Percentiles rank a stretch among this genome's conserved stretches.
phyloP scores from a whole-genome alignment of 176 grass and related monocot species.

The Hyparrhenia diplandra region DNA sequence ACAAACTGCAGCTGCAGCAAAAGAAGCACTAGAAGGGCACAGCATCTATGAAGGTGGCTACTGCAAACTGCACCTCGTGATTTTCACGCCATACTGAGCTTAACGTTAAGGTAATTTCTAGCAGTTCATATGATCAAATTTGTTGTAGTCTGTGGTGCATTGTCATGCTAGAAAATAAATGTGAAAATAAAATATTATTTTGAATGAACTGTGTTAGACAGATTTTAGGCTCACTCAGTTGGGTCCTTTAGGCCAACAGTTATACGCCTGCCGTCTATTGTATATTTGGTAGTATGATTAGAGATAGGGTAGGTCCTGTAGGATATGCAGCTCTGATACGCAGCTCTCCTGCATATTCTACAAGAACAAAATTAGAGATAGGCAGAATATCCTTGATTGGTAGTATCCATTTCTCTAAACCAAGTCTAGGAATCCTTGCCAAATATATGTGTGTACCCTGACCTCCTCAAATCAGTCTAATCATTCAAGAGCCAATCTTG shows the following conservation, averaged over 20 bases:
- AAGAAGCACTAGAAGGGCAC: slow-evolving; percentile 72
- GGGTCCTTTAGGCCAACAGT: background rate
- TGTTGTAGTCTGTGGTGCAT: background rate
- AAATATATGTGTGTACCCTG: too few relatives aligned
- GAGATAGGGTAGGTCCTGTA: background rate
- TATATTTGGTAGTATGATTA: background rate
- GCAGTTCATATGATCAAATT: background rate
- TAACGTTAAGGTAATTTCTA: slow-evolving; percentile 71
- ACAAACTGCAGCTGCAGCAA: slow-evolving; percentile 62
- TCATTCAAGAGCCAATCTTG: background rate
- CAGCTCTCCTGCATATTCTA: background rate
- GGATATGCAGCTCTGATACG: background rate
- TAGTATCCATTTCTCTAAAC: background rate
- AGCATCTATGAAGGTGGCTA: slow-evolving; percentile 83
- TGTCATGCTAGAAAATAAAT: background rate
- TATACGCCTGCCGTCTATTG: background rate
- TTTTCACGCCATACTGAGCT: slow-evolving; percentile 77
- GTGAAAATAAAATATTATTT: background rate
- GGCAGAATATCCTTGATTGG: background rate
- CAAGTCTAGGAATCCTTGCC: background rate
- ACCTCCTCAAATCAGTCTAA: background rate
- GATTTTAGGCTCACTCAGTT: background rate
- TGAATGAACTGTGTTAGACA: background rate
- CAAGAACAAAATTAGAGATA: background rate
- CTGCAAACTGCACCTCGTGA: slow-evolving; percentile 75